These are phyloP conservation scores for Plasmodium knowlesi DNA, from an alignment of 169 alveolate species.

Conservation along the genomic window DNA sequence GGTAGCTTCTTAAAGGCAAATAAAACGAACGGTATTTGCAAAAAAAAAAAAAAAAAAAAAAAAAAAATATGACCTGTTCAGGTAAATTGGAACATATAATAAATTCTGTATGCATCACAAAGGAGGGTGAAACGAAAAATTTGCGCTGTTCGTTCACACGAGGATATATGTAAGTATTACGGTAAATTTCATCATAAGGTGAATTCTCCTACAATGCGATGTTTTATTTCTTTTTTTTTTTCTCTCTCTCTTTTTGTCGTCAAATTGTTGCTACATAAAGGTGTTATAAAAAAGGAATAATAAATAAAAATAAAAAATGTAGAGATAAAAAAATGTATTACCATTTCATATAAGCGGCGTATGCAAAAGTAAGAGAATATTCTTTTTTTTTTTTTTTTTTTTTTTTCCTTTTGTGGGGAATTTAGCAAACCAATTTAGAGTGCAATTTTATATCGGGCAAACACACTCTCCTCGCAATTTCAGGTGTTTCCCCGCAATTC, in stretches of 20 bases:
- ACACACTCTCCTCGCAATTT: neutral
- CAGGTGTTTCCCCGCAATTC: neutral
- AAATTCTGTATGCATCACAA: neutral
- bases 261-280: neutral
- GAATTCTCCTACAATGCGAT: neutral
- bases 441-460: neutral
- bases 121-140: neutral
- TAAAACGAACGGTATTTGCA: neutral
- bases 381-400: neutral
- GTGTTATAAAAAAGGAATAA: neutral
- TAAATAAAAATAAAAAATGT: neutral
- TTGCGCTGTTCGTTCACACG: neutral
- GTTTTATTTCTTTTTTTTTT: neutral
- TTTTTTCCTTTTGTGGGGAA: neutral
- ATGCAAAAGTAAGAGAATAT: neutral
- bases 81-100: neutral
- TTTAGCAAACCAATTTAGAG: neutral
- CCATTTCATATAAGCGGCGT: neutral
- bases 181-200: neutral
- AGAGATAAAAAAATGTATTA: neutral
- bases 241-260: neutral
- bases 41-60: neutral
- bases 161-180: neutral
- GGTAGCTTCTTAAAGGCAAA: neutral
- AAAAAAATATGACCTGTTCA: slow-evolving; percentile 19